phyloP scores from a whole-genome alignment of 805 yeast genomes.

The Lachancea lanzarotensis region DNA sequence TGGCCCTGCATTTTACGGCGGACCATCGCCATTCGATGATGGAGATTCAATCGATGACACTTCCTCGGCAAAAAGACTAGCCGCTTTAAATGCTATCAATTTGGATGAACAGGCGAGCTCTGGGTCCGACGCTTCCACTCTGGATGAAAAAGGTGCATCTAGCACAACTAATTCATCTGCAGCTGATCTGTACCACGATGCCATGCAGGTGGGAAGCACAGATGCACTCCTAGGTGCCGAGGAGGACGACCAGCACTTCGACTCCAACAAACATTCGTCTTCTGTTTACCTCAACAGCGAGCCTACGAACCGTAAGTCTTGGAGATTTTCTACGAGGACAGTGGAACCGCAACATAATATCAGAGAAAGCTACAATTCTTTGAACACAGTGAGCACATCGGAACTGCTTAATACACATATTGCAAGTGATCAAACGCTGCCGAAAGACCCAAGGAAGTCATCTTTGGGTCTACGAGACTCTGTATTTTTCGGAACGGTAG shows the following conservation, averaged over 20 bases:
- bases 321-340: conserved; percentile 44
- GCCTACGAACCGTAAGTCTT: conserved; percentile 42
- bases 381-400: conserved; percentile 81
- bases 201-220: conserved; percentile 34
- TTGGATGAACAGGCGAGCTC: conserved; percentile 46
- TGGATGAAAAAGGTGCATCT: conserved; percentile 27
- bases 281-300: conserved; percentile 30
- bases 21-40: conserved; percentile 26
- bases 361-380: conserved; percentile 62
- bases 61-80: conserved; percentile 33
- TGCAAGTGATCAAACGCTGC: conserved; percentile 50
- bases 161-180: conserved; percentile 13
- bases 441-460: conserved; percentile 39
- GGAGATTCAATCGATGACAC: conserved; percentile 26
- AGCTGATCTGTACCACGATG: conserved; percentile 34
- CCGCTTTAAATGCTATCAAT: conserved; percentile 46
- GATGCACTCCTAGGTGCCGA: conserved; percentile 34
- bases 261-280: conserved; percentile 27
- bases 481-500: conserved; percentile 28
- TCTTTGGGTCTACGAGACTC: conserved; percentile 38
- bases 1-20: conserved; percentile 24
- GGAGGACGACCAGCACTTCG: conserved; percentile 21
- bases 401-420: conserved; percentile 74
- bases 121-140: conserved; percentile 43
- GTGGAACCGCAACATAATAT: conserved; percentile 34